Evolutionary conservation across 371 early-diverging fungal species (phyloP).

Genomic region (Mortierella sp.): DNA sequence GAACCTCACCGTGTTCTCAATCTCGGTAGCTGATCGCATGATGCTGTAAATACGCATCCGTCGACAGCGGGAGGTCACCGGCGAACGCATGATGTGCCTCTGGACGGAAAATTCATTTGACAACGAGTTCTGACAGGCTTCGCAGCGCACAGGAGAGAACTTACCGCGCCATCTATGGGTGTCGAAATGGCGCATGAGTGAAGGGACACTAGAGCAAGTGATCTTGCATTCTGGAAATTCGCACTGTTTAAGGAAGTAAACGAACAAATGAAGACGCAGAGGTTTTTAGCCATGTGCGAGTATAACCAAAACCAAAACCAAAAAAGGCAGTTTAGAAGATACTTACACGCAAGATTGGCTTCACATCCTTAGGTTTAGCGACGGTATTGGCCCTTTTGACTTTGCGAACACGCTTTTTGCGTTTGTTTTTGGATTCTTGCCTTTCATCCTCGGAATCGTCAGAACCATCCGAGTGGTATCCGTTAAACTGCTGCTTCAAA

Average conservation of each 20-base stretch:
- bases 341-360: conserved; percentile 16
- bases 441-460: conserved; percentile 4
- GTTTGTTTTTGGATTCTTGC: conserved; percentile 2
- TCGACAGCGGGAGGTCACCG: conserved; percentile 9
- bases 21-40: conserved; percentile 30
- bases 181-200: conserved; percentile 20
- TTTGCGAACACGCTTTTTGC: conserved; percentile 19
- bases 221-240: conserved; percentile 4
- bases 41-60: conserved; percentile 39
- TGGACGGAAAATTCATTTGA: conserved; percentile 52
- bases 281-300: neutral
- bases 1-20: conserved; percentile 32
- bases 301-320: neutral
- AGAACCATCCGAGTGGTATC: neutral
- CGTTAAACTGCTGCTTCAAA: conserved; percentile 4
- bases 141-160: conserved; percentile 41
- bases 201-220: conserved; percentile 42
- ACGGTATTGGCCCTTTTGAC: neutral
- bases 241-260: conserved; percentile 11
- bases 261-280: neutral
- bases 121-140: conserved; percentile 29
- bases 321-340: neutral
- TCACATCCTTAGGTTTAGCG: conserved; percentile 7
- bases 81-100: conserved; percentile 37
- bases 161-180: conserved; percentile 40